A percentile compares a stretch with the other conserved stretches of the same genome.
These are phyloP conservation scores for Toxicodendron radicans DNA, from an alignment of 345 rosid genomes.

Conservation along the genomic window DNA sequence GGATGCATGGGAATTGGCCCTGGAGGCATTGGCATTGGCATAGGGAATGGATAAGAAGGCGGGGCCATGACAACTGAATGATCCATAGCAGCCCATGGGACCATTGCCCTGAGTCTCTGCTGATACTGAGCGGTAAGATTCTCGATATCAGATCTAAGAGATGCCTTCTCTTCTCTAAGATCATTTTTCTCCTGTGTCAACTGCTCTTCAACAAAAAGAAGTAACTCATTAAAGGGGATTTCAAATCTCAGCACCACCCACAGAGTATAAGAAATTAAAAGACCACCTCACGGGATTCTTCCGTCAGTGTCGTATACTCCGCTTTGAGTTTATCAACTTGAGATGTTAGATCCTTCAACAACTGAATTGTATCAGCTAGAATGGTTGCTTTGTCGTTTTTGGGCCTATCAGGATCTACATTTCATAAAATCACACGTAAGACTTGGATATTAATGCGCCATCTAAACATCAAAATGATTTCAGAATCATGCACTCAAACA, in stretches of 20 bases:
- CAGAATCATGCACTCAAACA: neutral
- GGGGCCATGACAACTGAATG: constrained; percentile 80
- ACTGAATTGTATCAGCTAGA: constrained; percentile 71
- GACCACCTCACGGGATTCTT: constrained; percentile 86
- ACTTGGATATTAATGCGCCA: neutral
- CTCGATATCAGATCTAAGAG: constrained; percentile 72
- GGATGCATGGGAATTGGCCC: constrained; percentile 86
- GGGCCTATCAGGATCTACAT: constrained; percentile 84
- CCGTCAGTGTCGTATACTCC: constrained; percentile 59
- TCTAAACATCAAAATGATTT: neutral
- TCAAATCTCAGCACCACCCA: neutral
- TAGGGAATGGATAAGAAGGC: constrained; percentile 60
- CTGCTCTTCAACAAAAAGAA: constrained; percentile 34
- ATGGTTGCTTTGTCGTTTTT: constrained; percentile 89
- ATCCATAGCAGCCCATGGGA: constrained; percentile 71
- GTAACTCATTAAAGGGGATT: neutral
- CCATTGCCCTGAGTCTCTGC: constrained; percentile 64
- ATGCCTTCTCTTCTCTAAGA: constrained; percentile 81
- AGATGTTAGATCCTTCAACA: constrained; percentile 80
- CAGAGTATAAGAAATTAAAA: constrained; percentile 5
- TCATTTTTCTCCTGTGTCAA: constrained; percentile 87
- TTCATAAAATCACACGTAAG: constrained; percentile 16
- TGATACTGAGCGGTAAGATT: constrained; percentile 73
- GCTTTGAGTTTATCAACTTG: constrained; percentile 75
- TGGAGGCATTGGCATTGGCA: constrained; percentile 77